Evolutionary conservation across 2,329 filamentous ascomycete species (phyloP), one percentile per base, ranked within the genome.

Genomic region (Aspergillus novoparasiticus): DNA sequence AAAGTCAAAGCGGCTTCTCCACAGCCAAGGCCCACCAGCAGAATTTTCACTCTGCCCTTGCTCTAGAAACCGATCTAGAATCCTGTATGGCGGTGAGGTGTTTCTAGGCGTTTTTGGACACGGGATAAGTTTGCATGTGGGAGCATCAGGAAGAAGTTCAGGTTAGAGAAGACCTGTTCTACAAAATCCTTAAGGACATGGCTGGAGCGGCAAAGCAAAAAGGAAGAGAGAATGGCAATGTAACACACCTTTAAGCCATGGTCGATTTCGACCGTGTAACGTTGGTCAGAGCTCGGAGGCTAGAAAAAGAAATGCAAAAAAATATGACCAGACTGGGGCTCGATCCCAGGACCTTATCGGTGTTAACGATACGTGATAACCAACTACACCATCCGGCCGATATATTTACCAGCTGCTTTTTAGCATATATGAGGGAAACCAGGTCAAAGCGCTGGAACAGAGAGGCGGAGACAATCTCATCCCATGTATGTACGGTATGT

Each of bases 21-120:
- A 61, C 64, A 55, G 46, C 48, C 21, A 46, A 53, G 63, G 59
- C 62, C 65, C 65, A 66, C 66, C 60, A 58, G 21, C 67, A 69
- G 67, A 69, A 61, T 69, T 69, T 69, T 69, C 67, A 66, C 62
- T 36, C 46, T 58, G 39, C 65, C 67, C 67, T 69, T 67, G 60
- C 63, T 61, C 60, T 55, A 54, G 61, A 60, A 65, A 57, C 50
- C 53, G 64, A 62, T 59, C 64, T 62, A 58, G 64, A 60, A 55
- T 19, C 51, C 34, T 55, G 3, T 9, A n/a, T 39, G 21, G 32
- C 51, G 51, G 51, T 39, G 32, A 55, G 19, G 12, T 39, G 51
- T 26, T 23, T 26, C n/a, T 6, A 39, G n/a, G 41, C n/a, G 32
- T 23, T 36, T 36, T 21, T 36, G 1, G 19, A 28, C 16, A 23